phyloP scores from a whole-genome alignment of 169 alveolate genomes.

The Plasmodium malariae region DNA sequence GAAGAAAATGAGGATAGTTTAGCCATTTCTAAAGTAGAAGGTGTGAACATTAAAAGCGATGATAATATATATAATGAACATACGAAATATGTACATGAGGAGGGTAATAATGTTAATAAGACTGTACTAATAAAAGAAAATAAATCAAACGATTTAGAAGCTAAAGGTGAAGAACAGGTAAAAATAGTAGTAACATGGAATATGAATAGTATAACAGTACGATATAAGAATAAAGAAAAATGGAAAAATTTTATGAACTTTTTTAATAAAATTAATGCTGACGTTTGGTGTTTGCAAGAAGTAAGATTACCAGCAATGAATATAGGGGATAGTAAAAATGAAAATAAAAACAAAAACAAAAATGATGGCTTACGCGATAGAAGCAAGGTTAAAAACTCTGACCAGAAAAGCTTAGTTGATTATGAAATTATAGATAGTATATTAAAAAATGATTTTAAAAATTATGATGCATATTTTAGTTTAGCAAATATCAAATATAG shows the following conservation, averaged over 20 bases:
- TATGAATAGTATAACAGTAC: slow-evolving; percentile 63
- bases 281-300: slow-evolving; percentile 65
- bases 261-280: slow-evolving; percentile 43
- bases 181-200: slow-evolving; percentile 60
- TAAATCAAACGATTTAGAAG: not conserved
- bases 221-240: slow-evolving; percentile 54
- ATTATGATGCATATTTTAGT: slow-evolving; percentile 69
- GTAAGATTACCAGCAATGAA: slow-evolving; percentile 64
- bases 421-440: slow-evolving; percentile 27
- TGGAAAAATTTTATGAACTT: slow-evolving; percentile 59
- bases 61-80: not conserved
- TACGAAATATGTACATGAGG: not conserved
- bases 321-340: not conserved
- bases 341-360: not conserved
- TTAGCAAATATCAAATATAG: slow-evolving; percentile 76
- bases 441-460: slow-evolving; percentile 51
- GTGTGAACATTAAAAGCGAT: not conserved
- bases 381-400: slow-evolving; percentile 43
- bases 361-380: slow-evolving; percentile 40
- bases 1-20: too few species aligned
- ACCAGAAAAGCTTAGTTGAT: slow-evolving; percentile 52
- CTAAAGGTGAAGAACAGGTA: not conserved
- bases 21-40: too few species aligned
- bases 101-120: not conserved
- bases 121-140: not conserved